Percentiles rank a stretch among this genome's conserved stretches.
These are phyloP conservation scores for Colletotrichum destructivum DNA, from an alignment of 2,329 filamentous ascomycete genomes.

Conservation along the genomic window DNA sequence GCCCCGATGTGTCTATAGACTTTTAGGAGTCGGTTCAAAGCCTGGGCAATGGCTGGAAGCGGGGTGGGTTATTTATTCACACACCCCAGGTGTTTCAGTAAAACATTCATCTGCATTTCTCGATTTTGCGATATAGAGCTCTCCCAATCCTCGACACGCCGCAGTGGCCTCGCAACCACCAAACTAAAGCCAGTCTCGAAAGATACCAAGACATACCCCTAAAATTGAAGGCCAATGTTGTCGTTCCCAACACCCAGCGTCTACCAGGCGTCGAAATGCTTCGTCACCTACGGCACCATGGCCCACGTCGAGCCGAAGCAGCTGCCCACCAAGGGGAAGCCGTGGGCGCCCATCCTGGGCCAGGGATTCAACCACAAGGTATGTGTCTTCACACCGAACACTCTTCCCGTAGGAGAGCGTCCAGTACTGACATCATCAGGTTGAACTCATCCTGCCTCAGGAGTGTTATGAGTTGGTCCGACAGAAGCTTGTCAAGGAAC, in stretches of 20 bases:
- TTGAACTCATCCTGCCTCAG: conserved; percentile 81
- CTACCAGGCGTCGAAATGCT: conserved; percentile 77
- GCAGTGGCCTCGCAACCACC: too few species aligned
- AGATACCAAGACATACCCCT: conserved; percentile 44
- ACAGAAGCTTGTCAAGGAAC: conserved; percentile 62
- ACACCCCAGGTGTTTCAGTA: conserved; percentile 15
- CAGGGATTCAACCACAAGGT: conserved; percentile 81
- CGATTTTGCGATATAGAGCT: conserved; percentile 16
- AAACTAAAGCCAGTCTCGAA: too few species aligned
- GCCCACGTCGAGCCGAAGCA: conserved; percentile 80
- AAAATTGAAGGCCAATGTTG: conserved; percentile 53
- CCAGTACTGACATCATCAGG: conserved; percentile 52
- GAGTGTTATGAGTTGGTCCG: conserved; percentile 70
- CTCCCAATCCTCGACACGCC: background rate
- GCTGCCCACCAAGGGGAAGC: conserved; percentile 79
- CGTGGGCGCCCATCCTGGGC: conserved; percentile 78
- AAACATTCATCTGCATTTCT: conserved; percentile 20
- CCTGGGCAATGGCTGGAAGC: background rate
- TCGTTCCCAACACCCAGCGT: conserved; percentile 60
- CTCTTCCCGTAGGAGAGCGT: background rate
- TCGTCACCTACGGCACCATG: conserved; percentile 79
- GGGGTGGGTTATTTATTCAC: rapidly evolving
- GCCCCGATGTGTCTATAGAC: background rate
- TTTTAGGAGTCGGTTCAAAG: background rate
- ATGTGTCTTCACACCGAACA: conserved; percentile 41